Percentiles rank a stretch among this genome's conserved stretches.
phyloP scores from a whole-genome alignment of 2,329 filamentous ascomycete genomes.

The Penicillium glabrum region DNA sequence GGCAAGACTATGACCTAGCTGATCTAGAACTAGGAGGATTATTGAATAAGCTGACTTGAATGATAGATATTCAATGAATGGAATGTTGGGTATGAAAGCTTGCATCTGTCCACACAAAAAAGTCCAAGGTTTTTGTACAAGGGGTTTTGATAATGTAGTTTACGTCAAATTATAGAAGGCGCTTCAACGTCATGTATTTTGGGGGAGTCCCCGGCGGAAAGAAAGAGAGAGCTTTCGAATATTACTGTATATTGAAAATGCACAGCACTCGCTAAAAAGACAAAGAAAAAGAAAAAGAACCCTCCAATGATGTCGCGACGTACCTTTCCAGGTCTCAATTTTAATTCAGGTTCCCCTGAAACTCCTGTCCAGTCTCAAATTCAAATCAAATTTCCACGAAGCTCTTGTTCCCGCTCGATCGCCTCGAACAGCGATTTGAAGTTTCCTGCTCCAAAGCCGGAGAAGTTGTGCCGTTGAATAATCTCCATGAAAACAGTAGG shows the following conservation, averaged over 20 bases:
- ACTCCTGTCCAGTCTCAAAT: not conserved
- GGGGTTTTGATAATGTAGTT: too few relatives aligned
- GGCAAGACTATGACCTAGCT: too few relatives aligned
- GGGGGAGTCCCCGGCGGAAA: too few relatives aligned
- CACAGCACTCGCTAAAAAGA: not conserved
- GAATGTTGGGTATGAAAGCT: too few relatives aligned
- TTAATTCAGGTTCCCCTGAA: not conserved
- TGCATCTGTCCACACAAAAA: too few relatives aligned
- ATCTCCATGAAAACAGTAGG: slow-evolving; percentile 97
- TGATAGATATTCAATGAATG: too few relatives aligned
- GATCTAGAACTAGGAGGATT: too few relatives aligned
- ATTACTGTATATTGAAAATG: not conserved
- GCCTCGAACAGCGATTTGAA: slow-evolving; percentile 95
- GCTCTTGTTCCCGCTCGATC: slow-evolving; percentile 87
- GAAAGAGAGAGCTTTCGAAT: too few relatives aligned
- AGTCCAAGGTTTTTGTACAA: too few relatives aligned
- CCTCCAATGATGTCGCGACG: not conserved
- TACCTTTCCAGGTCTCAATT: not conserved
- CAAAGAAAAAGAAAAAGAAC: not conserved
- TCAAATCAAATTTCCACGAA: slow-evolving; percentile 71
- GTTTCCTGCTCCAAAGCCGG: slow-evolving; percentile 91
- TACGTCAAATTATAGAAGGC: too few relatives aligned
- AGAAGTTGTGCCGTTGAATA: slow-evolving; percentile 87
- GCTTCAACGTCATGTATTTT: too few relatives aligned
- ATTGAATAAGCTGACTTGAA: too few relatives aligned